A percentile compares a stretch with the other conserved stretches of the same genome.
Evolutionary conservation across 495 filamentous ascomycete genomes (phyloP).

Genomic region (Penicillium lagena): DNA sequence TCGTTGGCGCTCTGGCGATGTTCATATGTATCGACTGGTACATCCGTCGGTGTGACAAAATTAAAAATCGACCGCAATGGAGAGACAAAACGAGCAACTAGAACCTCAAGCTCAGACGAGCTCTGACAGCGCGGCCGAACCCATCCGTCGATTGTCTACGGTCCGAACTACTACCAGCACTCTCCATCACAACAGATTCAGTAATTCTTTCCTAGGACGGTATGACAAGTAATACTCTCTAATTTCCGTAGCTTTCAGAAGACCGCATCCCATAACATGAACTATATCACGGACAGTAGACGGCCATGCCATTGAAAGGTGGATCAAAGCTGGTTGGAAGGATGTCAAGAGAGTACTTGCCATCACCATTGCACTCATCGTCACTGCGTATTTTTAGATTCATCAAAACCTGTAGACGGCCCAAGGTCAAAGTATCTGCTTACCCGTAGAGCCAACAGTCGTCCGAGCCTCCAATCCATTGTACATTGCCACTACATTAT

Average conservation of each 20-base stretch:
- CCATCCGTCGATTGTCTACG: not conserved
- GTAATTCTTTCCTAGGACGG: slow-evolving; percentile 16
- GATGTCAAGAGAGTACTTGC: not conserved
- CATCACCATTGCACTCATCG: not conserved
- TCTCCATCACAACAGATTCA: slow-evolving; percentile 15
- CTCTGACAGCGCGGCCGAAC: not conserved
- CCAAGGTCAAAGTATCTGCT: not conserved
- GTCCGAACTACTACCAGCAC: slow-evolving; percentile 8
- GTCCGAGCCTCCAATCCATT: not conserved
- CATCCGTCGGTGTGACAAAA: too few relatives aligned
- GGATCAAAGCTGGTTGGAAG: not conserved
- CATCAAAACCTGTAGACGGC: not conserved
- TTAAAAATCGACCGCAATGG: too few relatives aligned
- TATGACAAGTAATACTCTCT: not conserved
- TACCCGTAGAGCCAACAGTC: not conserved
- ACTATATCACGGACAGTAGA: not conserved
- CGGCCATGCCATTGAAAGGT: not conserved
- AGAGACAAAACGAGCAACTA: too few relatives aligned
- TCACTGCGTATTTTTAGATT: not conserved
- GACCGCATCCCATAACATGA: too few relatives aligned
- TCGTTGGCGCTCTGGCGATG: too few relatives aligned
- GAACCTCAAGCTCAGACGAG: too few relatives aligned
- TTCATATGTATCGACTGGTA: too few relatives aligned
- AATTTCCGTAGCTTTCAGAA: too few relatives aligned
- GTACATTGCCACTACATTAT: not conserved